These are phyloP conservation scores for Pseudogymnoascus sp. DNA, from an alignment of 2,329 filamentous ascomycete genomes.

Conservation along the genomic window DNA sequence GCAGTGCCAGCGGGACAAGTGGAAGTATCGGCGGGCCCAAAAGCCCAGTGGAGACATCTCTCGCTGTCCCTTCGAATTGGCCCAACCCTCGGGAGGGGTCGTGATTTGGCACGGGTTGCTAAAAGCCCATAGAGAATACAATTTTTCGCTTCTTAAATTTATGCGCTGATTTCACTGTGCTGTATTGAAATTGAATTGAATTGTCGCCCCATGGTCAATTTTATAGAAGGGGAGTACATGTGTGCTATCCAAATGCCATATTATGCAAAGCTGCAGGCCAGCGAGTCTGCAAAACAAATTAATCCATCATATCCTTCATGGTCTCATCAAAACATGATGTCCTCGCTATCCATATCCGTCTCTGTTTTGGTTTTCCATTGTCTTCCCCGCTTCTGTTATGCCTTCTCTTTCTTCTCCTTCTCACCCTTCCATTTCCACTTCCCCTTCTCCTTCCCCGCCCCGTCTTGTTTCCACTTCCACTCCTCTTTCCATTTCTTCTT, in stretches of 20 bases:
- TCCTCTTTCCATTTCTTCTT: not conserved
- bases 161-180: too few species aligned
- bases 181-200: not conserved
- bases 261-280: not conserved
- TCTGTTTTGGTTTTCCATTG: not conserved
- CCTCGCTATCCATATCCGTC: not conserved
- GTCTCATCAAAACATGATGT: not conserved
- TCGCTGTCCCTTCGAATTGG: not conserved
- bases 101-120: not conserved
- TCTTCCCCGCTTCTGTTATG: not conserved
- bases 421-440: not conserved
- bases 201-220: not conserved
- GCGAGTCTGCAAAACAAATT: not conserved
- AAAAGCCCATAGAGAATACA: not conserved
- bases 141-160: constrained; percentile 1
- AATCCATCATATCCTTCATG: not conserved
- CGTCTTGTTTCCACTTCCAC: not conserved
- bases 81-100: not conserved
- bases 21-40: constrained; percentile 44
- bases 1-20: constrained; percentile 28
- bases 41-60: constrained; percentile 35
- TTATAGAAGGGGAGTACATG: not conserved
- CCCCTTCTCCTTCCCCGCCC: not conserved
- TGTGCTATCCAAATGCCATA: not conserved
- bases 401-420: not conserved